These are phyloP conservation scores for Rhizophlyctis rosea DNA, from an alignment of 192 early-diverging fungal species.

Conservation along the genomic window DNA sequence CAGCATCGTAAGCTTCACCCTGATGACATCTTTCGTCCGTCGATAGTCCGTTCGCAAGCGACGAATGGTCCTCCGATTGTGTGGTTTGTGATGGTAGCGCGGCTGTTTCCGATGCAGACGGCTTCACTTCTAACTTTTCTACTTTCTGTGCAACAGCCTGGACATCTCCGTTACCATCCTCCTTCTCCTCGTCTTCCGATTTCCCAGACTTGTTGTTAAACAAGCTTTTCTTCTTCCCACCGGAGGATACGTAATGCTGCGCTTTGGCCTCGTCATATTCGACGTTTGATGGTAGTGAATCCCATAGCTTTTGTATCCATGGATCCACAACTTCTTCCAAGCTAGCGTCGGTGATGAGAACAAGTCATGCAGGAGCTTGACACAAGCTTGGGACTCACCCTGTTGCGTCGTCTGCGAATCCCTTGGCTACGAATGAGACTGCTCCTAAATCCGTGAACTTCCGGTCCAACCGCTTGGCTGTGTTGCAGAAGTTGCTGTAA, in stretches of 20 bases:
- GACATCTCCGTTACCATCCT: not conserved
- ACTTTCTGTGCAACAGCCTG: not conserved
- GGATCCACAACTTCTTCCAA: conserved; percentile 86
- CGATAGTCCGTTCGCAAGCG: conserved; percentile 5
- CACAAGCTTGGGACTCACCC: conserved; percentile 49
- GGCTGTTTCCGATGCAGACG: conserved; percentile 2
- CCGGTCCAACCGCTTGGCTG: conserved; percentile 75
- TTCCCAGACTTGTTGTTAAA: conserved; percentile 12
- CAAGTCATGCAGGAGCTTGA: not conserved
- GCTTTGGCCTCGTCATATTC: conserved; percentile 38
- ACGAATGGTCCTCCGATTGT: conserved; percentile 8
- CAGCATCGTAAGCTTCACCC: not conserved
- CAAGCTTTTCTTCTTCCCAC: conserved; percentile 9
- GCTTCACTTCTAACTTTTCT: not conserved
- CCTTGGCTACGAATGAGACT: conserved; percentile 67
- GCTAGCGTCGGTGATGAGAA: conserved; percentile 29
- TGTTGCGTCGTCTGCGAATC: conserved; percentile 87
- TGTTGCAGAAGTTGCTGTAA: conserved; percentile 90
- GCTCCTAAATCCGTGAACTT: conserved; percentile 74
- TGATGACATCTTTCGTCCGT: not conserved
- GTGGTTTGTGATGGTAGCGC: not conserved
- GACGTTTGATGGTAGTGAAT: conserved; percentile 53
- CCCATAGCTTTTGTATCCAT: conserved; percentile 87
- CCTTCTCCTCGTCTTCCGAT: conserved; percentile 8
- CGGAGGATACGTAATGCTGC: conserved; percentile 12